Evolutionary conservation across 1,284 basidiomycete species (phyloP).

Genomic region (Tilletia indica): DNA sequence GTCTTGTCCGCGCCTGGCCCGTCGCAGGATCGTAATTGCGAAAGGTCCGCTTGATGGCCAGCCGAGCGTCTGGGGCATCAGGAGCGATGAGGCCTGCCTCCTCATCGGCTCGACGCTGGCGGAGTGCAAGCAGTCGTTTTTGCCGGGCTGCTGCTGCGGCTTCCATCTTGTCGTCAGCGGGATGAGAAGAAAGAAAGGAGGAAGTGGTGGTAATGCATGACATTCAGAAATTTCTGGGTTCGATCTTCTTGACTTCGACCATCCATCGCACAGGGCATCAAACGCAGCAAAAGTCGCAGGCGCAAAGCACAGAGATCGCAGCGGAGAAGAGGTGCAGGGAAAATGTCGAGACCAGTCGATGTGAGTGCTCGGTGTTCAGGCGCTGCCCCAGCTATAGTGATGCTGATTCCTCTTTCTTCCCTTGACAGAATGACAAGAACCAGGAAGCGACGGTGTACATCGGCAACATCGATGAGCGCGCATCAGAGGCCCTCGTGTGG

Average conservation of each 20-base stretch:
- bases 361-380: not conserved
- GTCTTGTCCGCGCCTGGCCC: conserved; percentile 51
- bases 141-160: conserved; percentile 82
- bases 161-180: conserved; percentile 59
- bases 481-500: conserved; percentile 91
- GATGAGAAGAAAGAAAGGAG: not conserved
- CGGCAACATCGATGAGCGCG: conserved; percentile 93
- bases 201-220: not conserved
- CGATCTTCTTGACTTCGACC: no score
- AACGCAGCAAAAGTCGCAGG: not conserved
- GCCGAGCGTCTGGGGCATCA: not conserved
- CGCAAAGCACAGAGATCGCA: not conserved
- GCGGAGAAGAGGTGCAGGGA: not conserved
- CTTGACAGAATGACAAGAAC: conserved; percentile 28
- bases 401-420: not conserved
- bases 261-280: no score
- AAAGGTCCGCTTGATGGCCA: conserved; percentile 47
- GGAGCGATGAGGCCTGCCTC: conserved; percentile 23
- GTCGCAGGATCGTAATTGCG: conserved; percentile 55
- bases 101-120: conserved; percentile 67
- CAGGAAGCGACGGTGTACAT: conserved; percentile 56
- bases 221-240: no score
- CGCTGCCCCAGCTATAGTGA: not conserved
- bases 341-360: conserved; percentile 12
- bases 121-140: conserved; percentile 75